Evolutionary conservation across 2,329 filamentous ascomycete species (phyloP), one percentile per base, ranked within the genome.

Genomic region (Aureobasidium sp.): DNA sequence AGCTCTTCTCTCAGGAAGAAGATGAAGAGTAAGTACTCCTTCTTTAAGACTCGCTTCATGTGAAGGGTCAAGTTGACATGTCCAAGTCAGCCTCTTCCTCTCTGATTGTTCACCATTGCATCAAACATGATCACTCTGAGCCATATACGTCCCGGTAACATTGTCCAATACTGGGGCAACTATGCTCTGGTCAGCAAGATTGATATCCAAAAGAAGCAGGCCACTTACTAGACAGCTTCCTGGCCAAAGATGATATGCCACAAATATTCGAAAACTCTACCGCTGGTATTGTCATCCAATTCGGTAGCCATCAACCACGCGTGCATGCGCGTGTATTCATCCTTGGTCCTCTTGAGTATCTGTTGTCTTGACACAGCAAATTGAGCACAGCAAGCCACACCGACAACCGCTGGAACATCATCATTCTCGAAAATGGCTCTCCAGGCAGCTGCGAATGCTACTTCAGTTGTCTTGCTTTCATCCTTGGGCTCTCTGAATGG

Each of bases 201-300:
- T 16, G 10, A 22, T 5, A 17, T 24, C 17, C 6, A 7, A n/a
- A 14, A 1, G 21, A 17, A 8, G 6, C n/a, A 19, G 1, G 10
- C 14, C 3, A 47, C 51, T 12, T 25, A 54, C 51, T 50, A 55
- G 3, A 55, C 53, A 37, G 38, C 30, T 7, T 44, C 38, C 16
- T 29, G 27, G 24, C 53, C 53, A 29, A 55, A 55, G 2, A 55
- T 30, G 16, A 55, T 44, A 34, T 85, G 83, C 82, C 82, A 86
- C 16, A 81, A 66, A 59, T 83, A 85, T 62, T 85, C 82, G 63
- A 84, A 75, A 2, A 84, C 74, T 19, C 81, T 70, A 2, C 81
- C 82, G 24, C 76, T 80, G 22, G 77, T 53, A 29, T 25, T 17
- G 40, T 57, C 79, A 4, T 71, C 71, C 47, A 80, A 63, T 4